Base-by-base conservation (phyloP, 2,329 filamentous ascomycete species). In the Fusarium protoensiforme region DNA sequence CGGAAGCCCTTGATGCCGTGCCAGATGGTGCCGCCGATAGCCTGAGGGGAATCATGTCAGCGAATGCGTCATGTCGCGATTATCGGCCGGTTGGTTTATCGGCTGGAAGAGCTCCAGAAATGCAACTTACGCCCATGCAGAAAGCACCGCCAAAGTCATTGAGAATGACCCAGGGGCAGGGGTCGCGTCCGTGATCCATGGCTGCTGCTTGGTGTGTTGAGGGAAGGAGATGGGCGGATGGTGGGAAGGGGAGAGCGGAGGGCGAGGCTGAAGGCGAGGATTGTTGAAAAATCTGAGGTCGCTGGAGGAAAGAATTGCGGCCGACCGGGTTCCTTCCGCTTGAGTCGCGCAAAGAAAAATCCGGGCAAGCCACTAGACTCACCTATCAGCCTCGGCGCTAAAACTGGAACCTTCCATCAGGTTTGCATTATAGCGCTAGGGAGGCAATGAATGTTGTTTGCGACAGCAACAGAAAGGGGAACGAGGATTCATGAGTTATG, bases 61-160 rank as follows among this genome's bases (percentile, higher is more conserved):
- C 57, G 38, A 24, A 58, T 58, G 46, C 56, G 48, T 53, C 46
- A 20, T 39, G 43, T 65, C 38, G 53, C 46, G 39, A 67, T 64
- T 66, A 53, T 65, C 41, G 48, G 14, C 46, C 46, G 41, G 46
- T 67, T 57, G 41, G 46, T 67, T 54, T 48, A 38, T 63, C 33
- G 33, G 59, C 64, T 29, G 22, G 9, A 31, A 60, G 53, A 65
- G 48, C 51, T 61, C 35, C 22, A 43, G 20, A 13, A 43, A 22
- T 27, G 38, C 62, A 41, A 78, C 93, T 75, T 93, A 96, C 94
- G 78, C 96, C 96, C 96, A 98, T 98, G 81, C 90, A 92, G 80
- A 98, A 98, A 66, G 96, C 96, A 85, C 96, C 96, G 73, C 96
- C 96, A 82, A 98, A 98, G 86, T 99, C 96, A 85, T 95, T 98